A percentile compares a stretch with the other conserved stretches of the same genome.
Evolutionary conservation across 208 protist species (phyloP).

Genomic region (Acanthamoeba royreba): DNA sequence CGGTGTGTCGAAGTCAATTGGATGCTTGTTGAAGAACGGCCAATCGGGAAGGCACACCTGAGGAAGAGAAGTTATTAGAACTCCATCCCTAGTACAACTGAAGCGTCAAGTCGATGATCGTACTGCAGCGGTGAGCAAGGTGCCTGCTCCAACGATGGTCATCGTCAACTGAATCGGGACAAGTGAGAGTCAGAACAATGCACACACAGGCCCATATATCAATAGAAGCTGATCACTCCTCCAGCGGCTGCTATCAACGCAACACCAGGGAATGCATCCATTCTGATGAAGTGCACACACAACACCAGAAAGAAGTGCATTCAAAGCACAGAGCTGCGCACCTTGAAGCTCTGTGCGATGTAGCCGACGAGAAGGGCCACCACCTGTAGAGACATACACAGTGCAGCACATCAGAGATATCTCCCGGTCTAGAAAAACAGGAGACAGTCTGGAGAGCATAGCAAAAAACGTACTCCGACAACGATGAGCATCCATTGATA

Average conservation of each 20-base stretch:
- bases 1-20: not conserved
- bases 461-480: not conserved
- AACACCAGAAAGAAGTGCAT: no score
- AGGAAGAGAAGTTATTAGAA: no score
- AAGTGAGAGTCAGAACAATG: not conserved
- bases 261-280: no score
- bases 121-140: not conserved
- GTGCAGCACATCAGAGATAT: not conserved
- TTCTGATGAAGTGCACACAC: no score
- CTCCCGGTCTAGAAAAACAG: not conserved
- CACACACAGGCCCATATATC: no score
- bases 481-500: not conserved
- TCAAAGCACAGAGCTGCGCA: no score
- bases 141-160: not conserved
- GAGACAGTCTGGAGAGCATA: not conserved
- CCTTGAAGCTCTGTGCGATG: not conserved
- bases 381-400: not conserved
- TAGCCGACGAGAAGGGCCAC: not conserved
- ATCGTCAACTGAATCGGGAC: not conserved
- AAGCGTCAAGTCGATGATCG: not conserved
- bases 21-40: slow-evolving; percentile 17
- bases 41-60: not conserved
- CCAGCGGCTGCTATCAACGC: not conserved
- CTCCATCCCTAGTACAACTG: no score
- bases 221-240: not conserved